Evolutionary conservation across 1,284 basidiomycete genomes (phyloP), one percentile per base, ranked within the genome.

Genomic region (Cryptococcus floricola): DNA sequence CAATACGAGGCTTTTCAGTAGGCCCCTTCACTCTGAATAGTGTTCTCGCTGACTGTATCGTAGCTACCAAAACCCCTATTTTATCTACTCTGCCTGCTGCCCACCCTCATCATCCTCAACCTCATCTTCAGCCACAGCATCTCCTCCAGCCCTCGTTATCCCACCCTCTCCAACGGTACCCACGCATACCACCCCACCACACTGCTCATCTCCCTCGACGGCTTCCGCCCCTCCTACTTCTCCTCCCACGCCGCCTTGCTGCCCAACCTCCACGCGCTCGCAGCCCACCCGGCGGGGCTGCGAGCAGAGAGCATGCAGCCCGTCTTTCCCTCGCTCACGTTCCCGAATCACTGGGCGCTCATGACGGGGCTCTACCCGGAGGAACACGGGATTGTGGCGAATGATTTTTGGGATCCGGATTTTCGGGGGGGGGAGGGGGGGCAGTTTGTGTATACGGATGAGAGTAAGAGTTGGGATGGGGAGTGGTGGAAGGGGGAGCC

Each of bases 401-500:
- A 96, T 69, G 88, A 90, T 66, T 96, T 96, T 69, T 92, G 84
- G 83, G 89, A 91, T 69, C 90, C 88, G 1, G 13, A 45, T 23
- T 42, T 50, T 8, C 28, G 49, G 7, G 39, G 45, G 12, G 23
- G 23, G 3, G 37, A 48, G 23, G 55, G 55, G 1, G 48, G 46
- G 5, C 59, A 64, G 39, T 71, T 71, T 43, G 50, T 59, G 4
- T 68, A 91, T 68, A 87, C 85, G 57, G 78, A 80, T 25, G 75
- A 80, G 5, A 80, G 83, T 5, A 82, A 82, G 2, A 83, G 81
- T 31, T 87, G 85, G 84, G 81, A 85, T 57, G 69, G 86, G 0
- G 68, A 78, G 1, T 95, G 91, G 89, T 94, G 91, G 91, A 75
- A 82, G 38, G 91, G 91, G 48, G 89, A 93, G 70, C 90, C 91